Base-by-base conservation (phyloP, 768 basidiomycete genomes). In the Hirschioporus abietinus region DNA sequence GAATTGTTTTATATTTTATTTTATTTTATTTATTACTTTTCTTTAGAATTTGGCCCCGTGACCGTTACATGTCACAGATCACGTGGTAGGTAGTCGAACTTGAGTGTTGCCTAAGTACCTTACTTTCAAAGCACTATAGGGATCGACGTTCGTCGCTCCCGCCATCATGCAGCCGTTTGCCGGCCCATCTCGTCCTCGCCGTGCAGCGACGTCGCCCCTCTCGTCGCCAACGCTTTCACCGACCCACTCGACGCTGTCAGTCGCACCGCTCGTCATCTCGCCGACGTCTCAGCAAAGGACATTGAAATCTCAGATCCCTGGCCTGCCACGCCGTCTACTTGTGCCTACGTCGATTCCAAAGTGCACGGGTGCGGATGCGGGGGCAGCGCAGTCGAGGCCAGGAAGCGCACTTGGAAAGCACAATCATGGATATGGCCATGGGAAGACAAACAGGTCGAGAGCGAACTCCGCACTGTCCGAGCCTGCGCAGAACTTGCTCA, bases 261-360 rank as follows among this genome's bases (percentile, higher is more conserved):
- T 52, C 42, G 12, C 42, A 3, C 42, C 42, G 20, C 42, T 52
- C 42, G 60, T 24, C 34, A 15, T 61, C 34, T 61, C 60, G 9
- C 58, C 26, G 12, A 23, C 34, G 60, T 61, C 34, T 6, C 26
- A 61, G 26, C 12, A 35, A 6, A 26, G 23, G 18, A 7, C 26
- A 24, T 18, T 64, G 65, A 79, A 76, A 35, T 68, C 72, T 36
- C 80, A 77, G 58, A 81, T 72, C 5, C 79, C 12, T 62, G 83
- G 81, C n/a, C 85, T 82, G 71, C 77, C 70, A 73, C 52, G 80
- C 77, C 20, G 73, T 68, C 66, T 66, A 63, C 62, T n/a, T 34
- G 60, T 64, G 65, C 71, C 63, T 66, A 71, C 65, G 69, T 67
- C 66, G 18, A 58, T 65, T 57, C 62, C 61, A 63, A 52, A 67